Conservation (phyloP, 352 stramenopile genomes). For the Aphanomyces cochlioides region DNA sequence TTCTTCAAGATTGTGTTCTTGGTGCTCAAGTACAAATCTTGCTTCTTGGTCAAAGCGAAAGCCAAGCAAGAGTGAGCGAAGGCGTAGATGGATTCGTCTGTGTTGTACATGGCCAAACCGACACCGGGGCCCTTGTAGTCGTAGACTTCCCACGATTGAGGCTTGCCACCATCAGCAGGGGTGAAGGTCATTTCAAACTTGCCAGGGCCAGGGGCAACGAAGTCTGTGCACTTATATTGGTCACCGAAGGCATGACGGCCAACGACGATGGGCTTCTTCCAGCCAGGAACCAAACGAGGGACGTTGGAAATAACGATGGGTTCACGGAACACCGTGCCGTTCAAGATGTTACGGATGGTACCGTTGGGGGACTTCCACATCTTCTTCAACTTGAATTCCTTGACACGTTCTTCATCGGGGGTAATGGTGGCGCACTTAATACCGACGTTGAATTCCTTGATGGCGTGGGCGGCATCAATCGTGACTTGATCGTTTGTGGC, state of each 20-base stretch:
- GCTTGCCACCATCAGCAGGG: conserved; percentile 44
- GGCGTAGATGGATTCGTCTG: conserved; percentile 67
- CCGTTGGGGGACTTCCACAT: conserved; percentile 84
- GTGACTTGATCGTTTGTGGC: conserved; percentile 83
- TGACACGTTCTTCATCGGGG: conserved; percentile 74
- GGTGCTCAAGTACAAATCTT: conserved; percentile 81
- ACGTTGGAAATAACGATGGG: conserved; percentile 86
- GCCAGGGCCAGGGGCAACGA: conserved; percentile 60
- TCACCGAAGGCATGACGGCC: conserved; percentile 85
- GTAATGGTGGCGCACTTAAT: conserved; percentile 90
- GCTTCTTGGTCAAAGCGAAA: conserved; percentile 59
- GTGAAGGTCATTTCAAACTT: conserved; percentile 81
- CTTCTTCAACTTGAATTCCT: conserved; percentile 82
- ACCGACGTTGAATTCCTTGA: conserved; percentile 73
- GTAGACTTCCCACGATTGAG: conserved; percentile 71
- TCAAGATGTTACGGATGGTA: conserved; percentile 81
- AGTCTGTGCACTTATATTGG: conserved; percentile 86
- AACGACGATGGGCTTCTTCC: conserved; percentile 85
- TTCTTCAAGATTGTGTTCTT: conserved; percentile 91
- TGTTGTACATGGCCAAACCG: conserved; percentile 89
- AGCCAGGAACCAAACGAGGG: conserved; percentile 78
- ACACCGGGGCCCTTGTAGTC: conserved; percentile 80
- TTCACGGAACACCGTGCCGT: conserved; percentile 86
- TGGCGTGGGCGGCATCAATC: conserved; percentile 68
- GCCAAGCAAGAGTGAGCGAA: conserved; percentile 65